These are phyloP conservation scores for Boletus fagicola DNA, from an alignment of 768 basidiomycete species.

Conservation along the genomic window DNA sequence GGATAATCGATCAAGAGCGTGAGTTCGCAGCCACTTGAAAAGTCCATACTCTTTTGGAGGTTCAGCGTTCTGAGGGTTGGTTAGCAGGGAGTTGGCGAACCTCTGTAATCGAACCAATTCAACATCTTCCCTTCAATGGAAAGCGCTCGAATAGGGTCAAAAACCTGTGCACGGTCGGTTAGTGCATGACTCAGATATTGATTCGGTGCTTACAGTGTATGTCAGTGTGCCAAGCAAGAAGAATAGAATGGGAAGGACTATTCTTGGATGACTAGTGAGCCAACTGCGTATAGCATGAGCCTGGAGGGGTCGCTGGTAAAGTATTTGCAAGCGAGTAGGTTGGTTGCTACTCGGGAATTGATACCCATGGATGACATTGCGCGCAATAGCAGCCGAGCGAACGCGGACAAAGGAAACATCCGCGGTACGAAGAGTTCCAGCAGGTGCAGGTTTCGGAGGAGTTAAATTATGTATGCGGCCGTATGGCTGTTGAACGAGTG, in stretches of 20 bases:
- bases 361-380: constrained; percentile 75
- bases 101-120: constrained; percentile 79
- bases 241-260: constrained; percentile 74
- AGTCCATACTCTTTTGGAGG: constrained; percentile 57
- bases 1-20: constrained; percentile 55
- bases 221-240: constrained; percentile 89
- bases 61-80: background rate
- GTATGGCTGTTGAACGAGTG: constrained; percentile 55
- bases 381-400: constrained; percentile 74
- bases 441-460: constrained; percentile 56
- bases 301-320: constrained; percentile 64
- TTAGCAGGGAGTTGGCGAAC: constrained; percentile 36
- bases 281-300: constrained; percentile 71
- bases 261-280: constrained; percentile 82
- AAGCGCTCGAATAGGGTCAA: constrained; percentile 85
- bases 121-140: constrained; percentile 81
- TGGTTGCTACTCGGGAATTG: constrained; percentile 32
- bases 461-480: constrained; percentile 73
- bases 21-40: constrained; percentile 71
- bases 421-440: constrained; percentile 65
- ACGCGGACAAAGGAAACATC: constrained; percentile 60
- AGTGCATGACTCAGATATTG: background rate
- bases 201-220: constrained; percentile 62
- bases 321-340: constrained; percentile 48
- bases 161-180: constrained; percentile 54